Percentiles rank a stretch among this genome's conserved stretches.
phyloP scores from a whole-genome alignment of 768 basidiomycete species.

The Favolaschia claudopus region DNA sequence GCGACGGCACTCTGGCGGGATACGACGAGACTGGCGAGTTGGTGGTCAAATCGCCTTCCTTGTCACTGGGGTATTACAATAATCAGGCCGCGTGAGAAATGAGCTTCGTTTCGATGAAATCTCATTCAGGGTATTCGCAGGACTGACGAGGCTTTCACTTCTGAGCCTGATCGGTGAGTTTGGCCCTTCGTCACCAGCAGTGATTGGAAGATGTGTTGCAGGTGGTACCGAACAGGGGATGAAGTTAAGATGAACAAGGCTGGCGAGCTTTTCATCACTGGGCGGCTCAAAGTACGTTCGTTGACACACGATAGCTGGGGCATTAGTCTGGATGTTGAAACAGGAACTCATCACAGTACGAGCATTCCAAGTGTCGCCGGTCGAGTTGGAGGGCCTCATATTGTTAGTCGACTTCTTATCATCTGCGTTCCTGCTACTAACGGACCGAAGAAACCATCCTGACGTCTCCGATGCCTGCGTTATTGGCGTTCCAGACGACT shows the following conservation, averaged over 20 bases:
- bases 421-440: constrained; percentile 18
- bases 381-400: constrained; percentile 63
- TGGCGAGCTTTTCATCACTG: constrained; percentile 64
- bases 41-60: constrained; percentile 44
- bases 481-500: constrained; percentile 72
- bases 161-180: constrained; percentile 71
- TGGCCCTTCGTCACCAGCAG: constrained; percentile 16
- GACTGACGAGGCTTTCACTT: constrained; percentile 67
- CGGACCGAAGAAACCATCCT: constrained; percentile 62
- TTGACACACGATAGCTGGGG: neutral
- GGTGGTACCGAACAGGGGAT: constrained; percentile 76
- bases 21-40: constrained; percentile 54
- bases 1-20: constrained; percentile 48
- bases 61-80: constrained; percentile 51
- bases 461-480: constrained; percentile 71
- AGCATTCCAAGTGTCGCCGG: constrained; percentile 71
- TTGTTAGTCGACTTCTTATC: constrained; percentile 4
- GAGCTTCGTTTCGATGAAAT: neutral
- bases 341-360: constrained; percentile 56
- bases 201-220: constrained; percentile 29
- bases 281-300: constrained; percentile 63
- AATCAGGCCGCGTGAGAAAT: constrained; percentile 63
- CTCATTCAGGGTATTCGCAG: constrained; percentile 39
- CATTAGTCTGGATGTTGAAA: neutral
- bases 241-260: constrained; percentile 61